phyloP scores from a whole-genome alignment of 306 rosid species.

The Glycine soja region DNA sequence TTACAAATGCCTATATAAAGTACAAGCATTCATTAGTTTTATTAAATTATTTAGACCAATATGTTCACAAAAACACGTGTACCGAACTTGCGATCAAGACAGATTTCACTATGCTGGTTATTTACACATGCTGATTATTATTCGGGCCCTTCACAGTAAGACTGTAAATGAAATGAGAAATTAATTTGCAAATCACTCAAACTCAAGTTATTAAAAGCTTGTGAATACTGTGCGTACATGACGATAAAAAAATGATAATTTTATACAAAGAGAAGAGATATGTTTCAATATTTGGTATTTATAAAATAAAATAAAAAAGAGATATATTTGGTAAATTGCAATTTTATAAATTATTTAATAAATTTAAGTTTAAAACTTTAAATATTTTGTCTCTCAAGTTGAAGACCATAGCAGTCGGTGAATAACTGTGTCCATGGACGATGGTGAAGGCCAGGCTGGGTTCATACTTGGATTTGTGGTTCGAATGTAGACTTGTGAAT shows the following conservation, averaged over 20 bases:
- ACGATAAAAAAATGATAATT: background rate
- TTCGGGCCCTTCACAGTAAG: background rate
- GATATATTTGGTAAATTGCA: background rate
- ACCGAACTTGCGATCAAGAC: background rate
- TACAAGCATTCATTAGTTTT: background rate
- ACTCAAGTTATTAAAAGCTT: background rate
- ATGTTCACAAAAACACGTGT: background rate
- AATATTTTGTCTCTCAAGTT: background rate
- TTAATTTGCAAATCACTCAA: background rate
- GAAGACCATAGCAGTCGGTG: background rate
- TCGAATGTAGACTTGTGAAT: background rate
- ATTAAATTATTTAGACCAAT: background rate
- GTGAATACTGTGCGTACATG: background rate
- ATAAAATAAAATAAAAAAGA: background rate
- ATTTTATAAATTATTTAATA: background rate
- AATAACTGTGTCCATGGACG: background rate
- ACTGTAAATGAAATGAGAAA: background rate
- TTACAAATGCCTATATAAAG: background rate
- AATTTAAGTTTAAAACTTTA: background rate
- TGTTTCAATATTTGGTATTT: too few species aligned
- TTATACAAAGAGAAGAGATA: background rate
- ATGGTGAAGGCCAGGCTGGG: background rate
- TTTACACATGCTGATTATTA: background rate
- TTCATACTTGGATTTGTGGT: background rate
- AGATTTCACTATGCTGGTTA: background rate